A percentile compares a stretch with the other conserved stretches of the same genome.
These are phyloP conservation scores for Vaccinium macrocarpon DNA, from an alignment of 148 eudicot species.

Conservation along the genomic window DNA sequence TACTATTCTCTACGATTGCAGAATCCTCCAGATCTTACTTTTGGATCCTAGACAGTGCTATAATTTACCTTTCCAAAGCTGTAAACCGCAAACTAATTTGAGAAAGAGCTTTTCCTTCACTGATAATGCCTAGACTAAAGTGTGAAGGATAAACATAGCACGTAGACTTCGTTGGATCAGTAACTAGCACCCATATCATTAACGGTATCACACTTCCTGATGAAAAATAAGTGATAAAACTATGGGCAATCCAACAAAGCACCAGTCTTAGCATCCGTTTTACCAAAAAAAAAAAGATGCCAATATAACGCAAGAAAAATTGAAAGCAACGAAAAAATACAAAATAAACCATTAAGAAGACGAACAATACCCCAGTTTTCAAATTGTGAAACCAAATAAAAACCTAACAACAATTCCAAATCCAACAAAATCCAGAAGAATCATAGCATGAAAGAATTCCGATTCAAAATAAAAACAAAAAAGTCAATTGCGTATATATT, in stretches of 20 bases:
- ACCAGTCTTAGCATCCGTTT: neutral
- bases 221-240: neutral
- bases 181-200: neutral
- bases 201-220: neutral
- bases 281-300: neutral
- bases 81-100: no score
- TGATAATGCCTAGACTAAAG: neutral
- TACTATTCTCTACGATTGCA: no score
- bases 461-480: no score
- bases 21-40: no score
- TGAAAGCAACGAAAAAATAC: neutral
- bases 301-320: neutral
- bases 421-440: neutral
- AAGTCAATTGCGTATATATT: neutral
- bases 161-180: neutral
- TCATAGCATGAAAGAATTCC: neutral
- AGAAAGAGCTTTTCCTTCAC: neutral
- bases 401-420: neutral
- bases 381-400: neutral
- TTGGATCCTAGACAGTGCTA: no score
- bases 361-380: neutral
- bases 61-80: no score
- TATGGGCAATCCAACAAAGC: neutral
- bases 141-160: neutral
- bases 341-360: neutral